Base-by-base conservation (phyloP, 2,329 filamentous ascomycete genomes). In the Alternaria dauci region DNA sequence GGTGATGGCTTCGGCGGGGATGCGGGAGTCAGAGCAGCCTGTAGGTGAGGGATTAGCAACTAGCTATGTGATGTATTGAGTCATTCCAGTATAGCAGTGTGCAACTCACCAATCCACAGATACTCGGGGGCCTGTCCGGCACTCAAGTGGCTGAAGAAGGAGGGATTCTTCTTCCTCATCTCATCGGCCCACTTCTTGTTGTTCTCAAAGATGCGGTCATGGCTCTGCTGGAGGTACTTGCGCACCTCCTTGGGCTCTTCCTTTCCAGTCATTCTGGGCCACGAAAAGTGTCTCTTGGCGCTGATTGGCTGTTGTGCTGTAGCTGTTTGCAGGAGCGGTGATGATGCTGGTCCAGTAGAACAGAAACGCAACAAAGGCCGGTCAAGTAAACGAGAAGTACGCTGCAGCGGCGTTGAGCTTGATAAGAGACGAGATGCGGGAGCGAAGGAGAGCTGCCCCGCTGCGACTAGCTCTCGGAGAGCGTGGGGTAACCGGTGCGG, bases 101-200 rank as follows among this genome's bases (percentile, higher is more conserved):
- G 12, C n/a, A 44, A 58, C 75, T 65, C 58, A 77, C 75, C 76
- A 59, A 78, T 78, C 73, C 81, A 81, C 59, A 92, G 85, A 78
- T 91, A 91, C 72, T 91, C 88, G 56, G 89, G 89, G 16, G 80
- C 81, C 80, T 92, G 89, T 46, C 89, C 89, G 8, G 84, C 85
- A 20, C 84, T 80, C 62, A 92, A 84, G 75, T 88, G 86, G 52
- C 79, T 76, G 78, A 92, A 92, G 81, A 88, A 91, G 9, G 84
- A 81, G 4, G 88, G 87, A 78, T 92, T 87, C 62, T 82, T 81
- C 65, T 79, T 76, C 67, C 71, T 79, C 81, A 89, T 88, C 65
- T 85, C 79, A 47, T 83, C 83, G 12, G 88, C 89, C 89, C 89
- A 92, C 55, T 82, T 81, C 65, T 82, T 81, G 81, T 91, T 92